Percentiles rank a stretch among this genome's conserved stretches.
These are phyloP conservation scores for Lyophyllum atratum DNA, from an alignment of 768 basidiomycete genomes.

Conservation along the genomic window DNA sequence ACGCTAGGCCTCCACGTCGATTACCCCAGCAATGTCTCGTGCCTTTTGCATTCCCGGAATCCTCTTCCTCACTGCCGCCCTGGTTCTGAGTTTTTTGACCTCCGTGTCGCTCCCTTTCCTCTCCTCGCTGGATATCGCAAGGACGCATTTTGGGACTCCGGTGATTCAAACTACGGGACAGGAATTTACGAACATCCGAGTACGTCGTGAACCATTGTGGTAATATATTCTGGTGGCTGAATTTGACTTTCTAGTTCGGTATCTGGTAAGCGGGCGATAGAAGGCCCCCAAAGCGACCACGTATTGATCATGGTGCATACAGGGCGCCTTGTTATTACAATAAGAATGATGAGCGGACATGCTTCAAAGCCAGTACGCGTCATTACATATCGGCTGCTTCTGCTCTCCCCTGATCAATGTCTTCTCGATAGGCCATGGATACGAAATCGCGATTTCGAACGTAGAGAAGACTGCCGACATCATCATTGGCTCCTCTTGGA, in stretches of 20 bases:
- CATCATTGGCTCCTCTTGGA: slow-evolving; percentile 60
- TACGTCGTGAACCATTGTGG: slow-evolving; percentile 34
- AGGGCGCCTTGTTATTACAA: slow-evolving; percentile 68
- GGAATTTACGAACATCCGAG: slow-evolving; percentile 50
- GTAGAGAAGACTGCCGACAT: slow-evolving; percentile 36
- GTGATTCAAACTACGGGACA: slow-evolving; percentile 24
- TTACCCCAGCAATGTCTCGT: slow-evolving; percentile 17
- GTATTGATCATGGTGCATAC: neutral
- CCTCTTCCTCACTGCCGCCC: slow-evolving; percentile 53
- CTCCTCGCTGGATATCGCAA: slow-evolving; percentile 65
- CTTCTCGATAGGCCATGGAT: slow-evolving; percentile 50
- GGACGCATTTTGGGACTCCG: slow-evolving; percentile 47
- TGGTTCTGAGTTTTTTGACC: slow-evolving; percentile 66
- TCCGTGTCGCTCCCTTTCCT: slow-evolving; percentile 75
- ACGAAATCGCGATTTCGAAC: slow-evolving; percentile 47
- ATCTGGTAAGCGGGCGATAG: slow-evolving; percentile 52
- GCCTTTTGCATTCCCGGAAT: slow-evolving; percentile 62
- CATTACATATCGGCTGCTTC: neutral
- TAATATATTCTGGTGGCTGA: neutral
- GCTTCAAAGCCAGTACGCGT: slow-evolving; percentile 47
- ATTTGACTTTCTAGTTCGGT: slow-evolving; percentile 52
- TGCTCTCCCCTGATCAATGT: neutral
- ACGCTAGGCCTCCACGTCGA: neutral
- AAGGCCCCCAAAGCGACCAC: neutral
- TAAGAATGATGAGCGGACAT: slow-evolving; percentile 44